These are phyloP conservation scores for Colletotrichum incanum DNA, from an alignment of 2,329 filamentous ascomycete species.

Conservation along the genomic window DNA sequence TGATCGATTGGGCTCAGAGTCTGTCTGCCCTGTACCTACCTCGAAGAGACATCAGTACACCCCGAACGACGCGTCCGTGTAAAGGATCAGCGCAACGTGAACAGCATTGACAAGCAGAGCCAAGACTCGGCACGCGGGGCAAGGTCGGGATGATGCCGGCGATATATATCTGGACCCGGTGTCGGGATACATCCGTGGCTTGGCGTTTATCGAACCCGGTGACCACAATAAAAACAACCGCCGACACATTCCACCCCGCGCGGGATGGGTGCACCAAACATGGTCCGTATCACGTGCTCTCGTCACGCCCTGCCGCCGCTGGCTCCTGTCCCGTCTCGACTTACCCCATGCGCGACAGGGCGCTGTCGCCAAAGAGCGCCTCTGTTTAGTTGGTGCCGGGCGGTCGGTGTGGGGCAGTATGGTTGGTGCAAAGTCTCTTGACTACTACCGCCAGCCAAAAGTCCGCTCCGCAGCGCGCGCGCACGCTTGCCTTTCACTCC, in stretches of 20 bases:
- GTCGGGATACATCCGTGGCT: background rate
- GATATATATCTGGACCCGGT: background rate
- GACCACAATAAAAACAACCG: background rate
- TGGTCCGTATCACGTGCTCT: slow-evolving; percentile 15
- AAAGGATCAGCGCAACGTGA: background rate
- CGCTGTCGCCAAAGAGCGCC: background rate
- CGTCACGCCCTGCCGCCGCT: slow-evolving; percentile 38
- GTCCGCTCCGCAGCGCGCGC: slow-evolving; percentile 16
- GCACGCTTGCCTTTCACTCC: background rate
- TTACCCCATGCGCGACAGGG: slow-evolving; percentile 8
- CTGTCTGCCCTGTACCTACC: background rate
- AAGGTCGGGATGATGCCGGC: background rate
- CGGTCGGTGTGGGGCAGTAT: background rate
- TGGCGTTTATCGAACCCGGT: background rate
- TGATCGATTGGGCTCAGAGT: background rate
- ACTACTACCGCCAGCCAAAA: background rate
- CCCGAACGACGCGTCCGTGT: background rate
- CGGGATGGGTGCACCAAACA: background rate
- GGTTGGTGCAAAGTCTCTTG: background rate
- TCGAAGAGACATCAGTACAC: background rate
- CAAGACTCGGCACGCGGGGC: background rate
- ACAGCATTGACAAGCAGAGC: background rate
- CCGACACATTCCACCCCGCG: background rate
- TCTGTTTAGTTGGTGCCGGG: background rate
- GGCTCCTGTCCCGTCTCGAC: slow-evolving; percentile 22